Conservation (phyloP, 1,284 basidiomycete species). For the Heterobasidion annosum region DNA sequence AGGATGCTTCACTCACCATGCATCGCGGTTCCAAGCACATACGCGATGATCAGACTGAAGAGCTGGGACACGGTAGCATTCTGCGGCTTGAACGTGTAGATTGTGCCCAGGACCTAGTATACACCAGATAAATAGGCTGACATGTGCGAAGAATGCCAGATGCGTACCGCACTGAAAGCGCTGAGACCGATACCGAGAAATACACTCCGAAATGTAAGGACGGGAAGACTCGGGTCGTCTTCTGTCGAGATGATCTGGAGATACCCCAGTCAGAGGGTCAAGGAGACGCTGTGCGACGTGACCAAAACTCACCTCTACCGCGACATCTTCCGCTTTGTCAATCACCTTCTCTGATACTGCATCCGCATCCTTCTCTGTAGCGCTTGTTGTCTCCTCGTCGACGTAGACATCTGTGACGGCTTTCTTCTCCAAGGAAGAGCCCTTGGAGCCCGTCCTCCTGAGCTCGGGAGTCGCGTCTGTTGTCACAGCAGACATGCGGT, state of each 20-base stretch:
- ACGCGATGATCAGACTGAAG: conserved; percentile 50
- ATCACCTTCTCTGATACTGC: conserved; percentile 19
- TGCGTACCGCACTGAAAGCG: conserved; percentile 43
- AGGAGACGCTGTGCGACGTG: background rate
- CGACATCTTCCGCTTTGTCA: conserved; percentile 36
- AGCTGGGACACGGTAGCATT: conserved; percentile 48
- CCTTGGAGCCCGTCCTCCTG: background rate
- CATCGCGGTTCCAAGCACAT: conserved; percentile 49
- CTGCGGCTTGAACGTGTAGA: conserved; percentile 57
- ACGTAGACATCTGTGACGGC: background rate
- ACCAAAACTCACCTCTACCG: conserved; percentile 24
- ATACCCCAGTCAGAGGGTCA: background rate
- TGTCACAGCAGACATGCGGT: background rate
- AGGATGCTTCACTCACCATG: conserved; percentile 20
- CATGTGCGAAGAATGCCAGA: conserved; percentile 3
- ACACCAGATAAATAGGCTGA: background rate
- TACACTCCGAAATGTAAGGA: conserved; percentile 49
- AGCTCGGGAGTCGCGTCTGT: background rate
- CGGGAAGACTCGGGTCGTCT: conserved; percentile 47
- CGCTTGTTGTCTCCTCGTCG: background rate
- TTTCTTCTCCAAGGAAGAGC: background rate
- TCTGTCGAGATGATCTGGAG: conserved; percentile 36
- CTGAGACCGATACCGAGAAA: conserved; percentile 55
- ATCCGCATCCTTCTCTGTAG: background rate
- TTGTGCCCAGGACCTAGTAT: conserved; percentile 35